These are phyloP conservation scores for Pseudocercospora macadamiae DNA, from an alignment of 2,329 filamentous ascomycete species.

Conservation along the genomic window DNA sequence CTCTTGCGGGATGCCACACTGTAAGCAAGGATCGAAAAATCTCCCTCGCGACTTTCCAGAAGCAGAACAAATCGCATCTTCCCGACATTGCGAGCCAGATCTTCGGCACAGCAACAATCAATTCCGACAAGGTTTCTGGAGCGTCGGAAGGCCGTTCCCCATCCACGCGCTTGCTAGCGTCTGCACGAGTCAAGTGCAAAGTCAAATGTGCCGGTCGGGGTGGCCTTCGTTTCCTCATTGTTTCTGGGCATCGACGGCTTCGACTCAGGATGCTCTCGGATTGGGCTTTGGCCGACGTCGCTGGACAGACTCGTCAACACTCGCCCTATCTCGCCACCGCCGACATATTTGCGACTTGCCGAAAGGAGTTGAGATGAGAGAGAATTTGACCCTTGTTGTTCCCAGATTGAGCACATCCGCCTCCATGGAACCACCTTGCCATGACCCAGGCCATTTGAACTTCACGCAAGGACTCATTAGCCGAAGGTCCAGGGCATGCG, in stretches of 20 bases:
- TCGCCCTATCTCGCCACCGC: no score
- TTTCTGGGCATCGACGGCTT: not conserved
- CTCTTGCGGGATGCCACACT: not conserved
- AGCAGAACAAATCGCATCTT: not conserved
- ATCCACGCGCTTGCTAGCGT: conserved; percentile 17
- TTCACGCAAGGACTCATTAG: not conserved
- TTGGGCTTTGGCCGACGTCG: not conserved
- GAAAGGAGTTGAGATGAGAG: not conserved
- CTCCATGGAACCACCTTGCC: conserved; percentile 1
- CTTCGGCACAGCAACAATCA: not conserved
- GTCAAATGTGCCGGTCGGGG: conserved; percentile 12
- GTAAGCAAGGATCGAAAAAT: no score
- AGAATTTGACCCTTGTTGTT: not conserved
- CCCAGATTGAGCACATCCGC: not conserved
- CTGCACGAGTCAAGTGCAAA: conserved; percentile 9
- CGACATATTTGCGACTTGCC: no score
- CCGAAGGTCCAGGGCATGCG: not conserved
- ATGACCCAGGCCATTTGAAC: not conserved
- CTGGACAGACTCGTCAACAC: not conserved
- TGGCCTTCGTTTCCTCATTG: not conserved
- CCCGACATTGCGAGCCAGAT: not conserved
- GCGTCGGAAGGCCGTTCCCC: conserved; percentile 1
- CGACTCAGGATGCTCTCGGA: not conserved
- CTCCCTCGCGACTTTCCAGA: no score
- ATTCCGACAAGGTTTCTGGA: not conserved